Percentiles rank a stretch among this genome's conserved stretches.
These are phyloP conservation scores for Loxodes magnus DNA, from an alignment of 73 alveolate species.

Conservation along the genomic window DNA sequence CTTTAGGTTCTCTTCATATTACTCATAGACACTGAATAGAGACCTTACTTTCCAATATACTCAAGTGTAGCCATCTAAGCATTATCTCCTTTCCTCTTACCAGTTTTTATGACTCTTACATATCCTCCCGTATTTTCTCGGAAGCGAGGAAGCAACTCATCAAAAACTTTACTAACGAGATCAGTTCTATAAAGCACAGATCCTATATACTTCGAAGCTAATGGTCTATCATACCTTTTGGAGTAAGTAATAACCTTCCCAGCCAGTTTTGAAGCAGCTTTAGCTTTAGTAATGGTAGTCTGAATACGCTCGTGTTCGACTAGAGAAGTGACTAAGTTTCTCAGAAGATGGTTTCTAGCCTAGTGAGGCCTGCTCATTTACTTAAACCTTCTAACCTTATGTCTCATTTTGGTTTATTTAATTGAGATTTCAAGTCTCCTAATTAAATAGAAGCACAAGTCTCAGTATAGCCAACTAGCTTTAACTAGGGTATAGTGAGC, in stretches of 20 bases:
- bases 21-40: not conserved
- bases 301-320: conserved; percentile 20
- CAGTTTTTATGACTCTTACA: not conserved
- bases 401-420: too few species aligned
- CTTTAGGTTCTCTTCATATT: not conserved
- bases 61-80: conserved; percentile 4
- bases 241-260: conserved; percentile 17
- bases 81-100: conserved; percentile 6
- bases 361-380: conserved; percentile 1
- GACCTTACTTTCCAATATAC: conserved; percentile 5
- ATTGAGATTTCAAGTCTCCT: too few species aligned
- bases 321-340: conserved; percentile 25
- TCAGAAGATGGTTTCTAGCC: conserved; percentile 8
- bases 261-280: conserved; percentile 23
- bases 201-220: not conserved
- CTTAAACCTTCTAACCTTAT: too few species aligned
- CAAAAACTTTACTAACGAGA: conserved; percentile 22
- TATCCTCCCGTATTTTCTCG: not conserved
- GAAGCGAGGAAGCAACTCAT: conserved; percentile 18
- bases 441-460: too few species aligned
- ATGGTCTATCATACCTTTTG: conserved; percentile 10
- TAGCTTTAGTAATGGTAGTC: conserved; percentile 30
- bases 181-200: conserved; percentile 10
- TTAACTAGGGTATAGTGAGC: too few species aligned
- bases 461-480: too few species aligned